A percentile compares a stretch with the other conserved stretches of the same genome.
phyloP scores from a whole-genome alignment of 225 moss, liverwort and hornwort genomes.

The Sphagnum contortum region DNA sequence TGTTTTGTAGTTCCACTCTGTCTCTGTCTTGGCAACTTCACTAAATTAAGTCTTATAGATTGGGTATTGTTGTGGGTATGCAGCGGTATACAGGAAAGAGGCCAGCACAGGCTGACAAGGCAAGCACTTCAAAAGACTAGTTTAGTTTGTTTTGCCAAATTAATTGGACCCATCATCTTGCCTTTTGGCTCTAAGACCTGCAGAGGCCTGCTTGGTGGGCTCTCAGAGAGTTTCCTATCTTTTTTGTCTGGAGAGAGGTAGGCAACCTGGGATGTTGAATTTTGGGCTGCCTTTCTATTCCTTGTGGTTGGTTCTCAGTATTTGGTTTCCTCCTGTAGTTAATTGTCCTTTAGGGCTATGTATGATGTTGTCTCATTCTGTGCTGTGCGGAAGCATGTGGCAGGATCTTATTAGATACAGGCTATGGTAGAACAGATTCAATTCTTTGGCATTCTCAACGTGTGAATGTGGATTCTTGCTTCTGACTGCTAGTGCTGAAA shows the following conservation, averaged over 20 bases:
- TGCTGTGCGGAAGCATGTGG: not conserved
- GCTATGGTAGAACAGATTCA: conserved; percentile 9
- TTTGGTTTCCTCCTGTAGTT: too few relatives aligned
- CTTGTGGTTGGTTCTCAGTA: too few relatives aligned
- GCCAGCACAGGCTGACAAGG: conserved; percentile 74
- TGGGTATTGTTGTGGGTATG: conserved; percentile 11
- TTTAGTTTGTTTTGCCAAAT: not conserved
- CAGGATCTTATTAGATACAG: conserved; percentile 7
- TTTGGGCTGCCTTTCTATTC: too few relatives aligned
- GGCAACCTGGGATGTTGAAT: too few relatives aligned
- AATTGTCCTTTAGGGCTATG: too few relatives aligned
- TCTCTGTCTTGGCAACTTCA: too few relatives aligned
- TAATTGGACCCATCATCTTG: conserved; percentile 25
- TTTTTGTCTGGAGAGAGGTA: too few relatives aligned
- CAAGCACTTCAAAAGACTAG: conserved; percentile 99
- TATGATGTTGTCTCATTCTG: conserved; percentile 7
- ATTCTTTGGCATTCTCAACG: conserved; percentile 19
- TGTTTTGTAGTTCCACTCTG: too few relatives aligned
- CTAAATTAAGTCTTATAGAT: conserved; percentile 1
- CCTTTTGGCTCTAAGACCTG: conserved; percentile 32
- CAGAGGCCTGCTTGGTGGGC: conserved; percentile 8
- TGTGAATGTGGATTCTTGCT: too few relatives aligned
- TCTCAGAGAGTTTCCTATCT: too few relatives aligned
- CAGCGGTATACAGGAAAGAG: conserved; percentile 96
- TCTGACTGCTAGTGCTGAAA: too few relatives aligned